Percentiles rank a stretch among this genome's conserved stretches.
Conservation (phyloP, 2,329 filamentous ascomycete genomes). For the Cladosporium sp. region DNA sequence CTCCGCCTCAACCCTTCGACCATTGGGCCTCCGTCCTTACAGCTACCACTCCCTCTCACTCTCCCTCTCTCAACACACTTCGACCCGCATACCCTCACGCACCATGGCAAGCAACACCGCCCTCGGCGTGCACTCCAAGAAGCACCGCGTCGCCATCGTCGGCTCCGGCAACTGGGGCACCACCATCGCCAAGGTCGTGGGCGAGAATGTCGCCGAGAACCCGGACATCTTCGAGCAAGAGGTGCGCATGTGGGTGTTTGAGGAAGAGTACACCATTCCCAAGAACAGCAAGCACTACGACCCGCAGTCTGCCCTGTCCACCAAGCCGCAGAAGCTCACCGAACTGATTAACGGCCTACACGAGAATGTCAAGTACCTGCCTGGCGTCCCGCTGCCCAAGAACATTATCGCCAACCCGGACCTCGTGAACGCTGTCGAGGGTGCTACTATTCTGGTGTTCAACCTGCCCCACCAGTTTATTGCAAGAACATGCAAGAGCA, state of each 20-base stretch:
- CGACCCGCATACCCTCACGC: background rate
- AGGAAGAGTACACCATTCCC: constrained; percentile 79
- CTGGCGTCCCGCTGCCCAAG: constrained; percentile 75
- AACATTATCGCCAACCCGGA: constrained; percentile 87
- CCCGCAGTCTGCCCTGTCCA: constrained; percentile 55
- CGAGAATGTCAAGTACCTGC: constrained; percentile 98
- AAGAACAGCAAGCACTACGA: constrained; percentile 74
- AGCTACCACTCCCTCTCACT: too few relatives aligned
- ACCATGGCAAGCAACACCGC: constrained; percentile 16
- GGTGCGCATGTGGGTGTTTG: constrained; percentile 99
- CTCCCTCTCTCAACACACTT: background rate
- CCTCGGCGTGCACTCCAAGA: constrained; percentile 54
- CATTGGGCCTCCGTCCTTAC: constrained; percentile 6
- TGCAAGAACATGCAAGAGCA: constrained; percentile 75
- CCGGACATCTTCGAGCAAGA: constrained; percentile 79
- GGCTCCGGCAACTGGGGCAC: constrained; percentile 99
- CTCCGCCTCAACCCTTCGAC: constrained; percentile 9
- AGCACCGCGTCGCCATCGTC: constrained; percentile 90
- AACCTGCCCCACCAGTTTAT: constrained; percentile 98
- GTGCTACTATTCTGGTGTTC: constrained; percentile 89
- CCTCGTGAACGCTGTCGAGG: constrained; percentile 74
- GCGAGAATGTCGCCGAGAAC: constrained; percentile 82
- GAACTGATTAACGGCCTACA: constrained; percentile 85
- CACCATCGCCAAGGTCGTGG: constrained; percentile 94
- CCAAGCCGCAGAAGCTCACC: constrained; percentile 81